Evolutionary conservation across 2,329 filamentous ascomycete species (phyloP).

Genomic region (Neodidymelliopsis sp.): DNA sequence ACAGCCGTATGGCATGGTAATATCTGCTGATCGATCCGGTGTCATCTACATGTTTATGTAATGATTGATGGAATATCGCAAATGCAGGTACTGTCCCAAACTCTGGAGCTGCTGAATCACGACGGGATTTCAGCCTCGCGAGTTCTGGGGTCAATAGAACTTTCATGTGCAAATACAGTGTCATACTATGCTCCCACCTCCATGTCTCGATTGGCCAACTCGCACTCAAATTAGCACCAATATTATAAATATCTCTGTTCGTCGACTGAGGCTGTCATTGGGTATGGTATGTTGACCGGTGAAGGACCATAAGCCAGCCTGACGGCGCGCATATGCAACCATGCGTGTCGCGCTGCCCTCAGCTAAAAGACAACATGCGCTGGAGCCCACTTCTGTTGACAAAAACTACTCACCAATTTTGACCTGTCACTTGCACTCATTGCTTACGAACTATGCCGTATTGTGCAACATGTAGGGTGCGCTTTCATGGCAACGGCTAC

Average conservation of each 20-base stretch:
- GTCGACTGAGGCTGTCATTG: slow-evolving; percentile 2
- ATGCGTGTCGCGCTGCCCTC: slow-evolving; percentile 11
- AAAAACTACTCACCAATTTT: background rate
- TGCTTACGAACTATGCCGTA: too few relatives aligned
- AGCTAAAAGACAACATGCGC: slow-evolving; percentile 5
- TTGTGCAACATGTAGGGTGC: slow-evolving; percentile 16
- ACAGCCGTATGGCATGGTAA: slow-evolving; percentile 88
- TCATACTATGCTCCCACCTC: too few relatives aligned
- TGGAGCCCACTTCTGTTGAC: background rate
- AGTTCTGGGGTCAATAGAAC: too few relatives aligned
- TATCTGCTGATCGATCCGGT: slow-evolving; percentile 88
- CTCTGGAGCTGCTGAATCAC: too few relatives aligned
- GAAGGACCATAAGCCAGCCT: slow-evolving; percentile 21
- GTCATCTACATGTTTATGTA: slow-evolving; percentile 84
- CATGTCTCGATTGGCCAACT: too few relatives aligned
- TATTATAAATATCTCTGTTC: too few relatives aligned
- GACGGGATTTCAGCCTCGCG: background rate
- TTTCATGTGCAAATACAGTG: too few relatives aligned
- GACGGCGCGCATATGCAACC: slow-evolving; percentile 21
- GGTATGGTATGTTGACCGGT: slow-evolving; percentile 14
- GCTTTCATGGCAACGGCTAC: slow-evolving; percentile 21
- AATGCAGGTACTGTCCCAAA: too few relatives aligned
- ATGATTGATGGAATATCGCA: background rate
- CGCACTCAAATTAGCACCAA: too few relatives aligned
- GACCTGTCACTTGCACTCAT: too few relatives aligned